Evolutionary conservation across 495 filamentous ascomycete species (phyloP).

Genomic region (Trichoderma parareesei): DNA sequence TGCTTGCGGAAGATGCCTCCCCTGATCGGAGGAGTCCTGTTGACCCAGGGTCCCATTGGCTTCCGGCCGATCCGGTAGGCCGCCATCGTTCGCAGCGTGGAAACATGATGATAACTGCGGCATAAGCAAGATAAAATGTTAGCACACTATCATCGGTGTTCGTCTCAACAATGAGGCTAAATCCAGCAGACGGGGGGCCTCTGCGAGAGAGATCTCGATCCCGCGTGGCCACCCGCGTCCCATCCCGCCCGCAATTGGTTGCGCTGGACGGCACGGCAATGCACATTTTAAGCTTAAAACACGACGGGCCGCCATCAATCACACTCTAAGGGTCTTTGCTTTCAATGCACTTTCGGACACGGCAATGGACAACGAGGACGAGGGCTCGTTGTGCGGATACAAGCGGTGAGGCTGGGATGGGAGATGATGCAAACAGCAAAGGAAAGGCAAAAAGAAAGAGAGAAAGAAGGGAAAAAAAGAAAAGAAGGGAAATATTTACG

Average conservation of each 20-base stretch:
- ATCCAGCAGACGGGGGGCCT: neutral
- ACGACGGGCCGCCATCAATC: neutral
- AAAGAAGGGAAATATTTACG: conserved; percentile 18
- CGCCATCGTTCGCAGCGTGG: conserved; percentile 61
- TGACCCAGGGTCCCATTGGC: conserved; percentile 62
- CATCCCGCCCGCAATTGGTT: neutral
- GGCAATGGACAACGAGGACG: neutral
- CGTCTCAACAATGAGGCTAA: neutral
- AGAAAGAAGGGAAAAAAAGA: neutral
- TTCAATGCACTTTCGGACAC: neutral
- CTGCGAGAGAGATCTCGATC: neutral
- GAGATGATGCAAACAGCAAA: neutral
- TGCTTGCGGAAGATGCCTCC: conserved; percentile 62
- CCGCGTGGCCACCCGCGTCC: conserved; percentile 1
- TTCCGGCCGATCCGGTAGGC: conserved; percentile 68
- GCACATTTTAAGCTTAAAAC: conserved; percentile 3
- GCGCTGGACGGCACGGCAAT: neutral
- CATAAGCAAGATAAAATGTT: conserved; percentile 11
- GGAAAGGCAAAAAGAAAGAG: neutral
- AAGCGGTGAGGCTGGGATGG: neutral
- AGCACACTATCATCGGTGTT: conserved; percentile 14
- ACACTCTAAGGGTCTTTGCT: neutral
- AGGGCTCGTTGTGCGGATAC: neutral
- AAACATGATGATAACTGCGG: conserved; percentile 60
- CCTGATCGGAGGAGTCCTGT: conserved; percentile 76